Conservation (phyloP, 108 stramenopile species). For the Cylindrotheca fusiformis region DNA sequence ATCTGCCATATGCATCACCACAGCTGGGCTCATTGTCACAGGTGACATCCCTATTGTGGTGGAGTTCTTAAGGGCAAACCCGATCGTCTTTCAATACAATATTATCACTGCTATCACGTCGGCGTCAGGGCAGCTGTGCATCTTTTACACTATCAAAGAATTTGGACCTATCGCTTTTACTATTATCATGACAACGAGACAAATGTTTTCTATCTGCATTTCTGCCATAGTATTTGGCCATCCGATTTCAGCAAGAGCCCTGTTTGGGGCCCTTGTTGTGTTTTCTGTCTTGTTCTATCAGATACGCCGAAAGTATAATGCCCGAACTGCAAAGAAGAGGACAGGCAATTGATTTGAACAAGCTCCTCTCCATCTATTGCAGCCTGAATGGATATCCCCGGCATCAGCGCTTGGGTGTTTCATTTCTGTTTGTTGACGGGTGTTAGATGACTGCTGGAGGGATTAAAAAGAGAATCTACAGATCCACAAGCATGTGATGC, state of each 20-base stretch:
- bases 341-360: background rate
- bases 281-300: slow-evolving; percentile 94
- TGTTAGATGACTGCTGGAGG: too few species aligned
- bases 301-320: slow-evolving; percentile 76
- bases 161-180: slow-evolving; percentile 99
- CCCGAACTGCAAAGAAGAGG: slow-evolving; percentile 19
- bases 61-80: slow-evolving; percentile 90
- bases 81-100: slow-evolving; percentile 84
- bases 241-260: slow-evolving; percentile 60
- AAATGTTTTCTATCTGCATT: slow-evolving; percentile 94
- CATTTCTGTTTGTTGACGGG: too few species aligned
- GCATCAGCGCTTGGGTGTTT: too few species aligned
- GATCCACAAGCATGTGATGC: too few species aligned
- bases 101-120: slow-evolving; percentile 94
- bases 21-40: slow-evolving; percentile 80
- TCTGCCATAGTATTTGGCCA: slow-evolving; percentile 92
- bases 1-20: slow-evolving; percentile 92
- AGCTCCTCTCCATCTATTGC: too few species aligned
- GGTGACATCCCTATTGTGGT: slow-evolving; percentile 90
- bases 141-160: slow-evolving; percentile 97
- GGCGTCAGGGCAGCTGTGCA: slow-evolving; percentile 93
- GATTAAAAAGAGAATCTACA: too few species aligned
- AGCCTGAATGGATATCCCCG: background rate
- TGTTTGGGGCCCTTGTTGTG: slow-evolving; percentile 87
- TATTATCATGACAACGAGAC: slow-evolving; percentile 98